Base-by-base conservation (phyloP, 805 yeast species). In the Candida maris region DNA sequence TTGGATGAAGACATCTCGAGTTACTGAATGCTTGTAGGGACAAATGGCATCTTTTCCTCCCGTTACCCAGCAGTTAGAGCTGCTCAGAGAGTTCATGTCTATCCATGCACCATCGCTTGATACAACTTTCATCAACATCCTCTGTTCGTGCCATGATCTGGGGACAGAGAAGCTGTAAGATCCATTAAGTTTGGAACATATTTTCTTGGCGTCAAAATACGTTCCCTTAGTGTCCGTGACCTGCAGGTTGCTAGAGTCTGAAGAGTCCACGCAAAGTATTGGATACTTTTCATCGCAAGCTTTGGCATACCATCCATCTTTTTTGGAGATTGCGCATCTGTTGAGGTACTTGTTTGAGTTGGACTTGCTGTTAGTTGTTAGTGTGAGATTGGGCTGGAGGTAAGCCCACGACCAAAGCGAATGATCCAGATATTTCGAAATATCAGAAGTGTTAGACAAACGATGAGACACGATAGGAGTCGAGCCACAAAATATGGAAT, bases 41-140 rank as follows among this genome's bases (percentile, higher is more conserved):
- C 97, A 89, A 21, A 63, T 54, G 0, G 91, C 81, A 42, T 75
- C 68, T 0, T 86, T 76, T 0, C 95, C 96, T 1, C 95, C 96
- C 9, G 74, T 59, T 4, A 88, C 88, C 89, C 93, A 91, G 53
- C 97, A 89, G 37, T 77, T 73, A 3, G 71, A 61, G 15, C 79
- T 77, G 1, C 85, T 73, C 16, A 91, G 69, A 13, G 89, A 85
- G 54, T 91, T 89, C 44, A 87, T 48, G 59, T 86, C 87, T 3
- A 87, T 74, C 97, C 97, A 89, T 0, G 77, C 64, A 0, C 75
- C 73, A 3, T 48, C 41, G 0, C 36, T 26, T 0, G 48, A 45
- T 18, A 66, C 26, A 3, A 39, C 28, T 3, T 36, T 27, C 1
- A 42, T 38, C 14, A 68, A 45, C 38, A 39, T 41, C 3, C 34